These are phyloP conservation scores for Kazachstania sp. DNA, from an alignment of 1,139 yeast species.

Conservation along the genomic window DNA sequence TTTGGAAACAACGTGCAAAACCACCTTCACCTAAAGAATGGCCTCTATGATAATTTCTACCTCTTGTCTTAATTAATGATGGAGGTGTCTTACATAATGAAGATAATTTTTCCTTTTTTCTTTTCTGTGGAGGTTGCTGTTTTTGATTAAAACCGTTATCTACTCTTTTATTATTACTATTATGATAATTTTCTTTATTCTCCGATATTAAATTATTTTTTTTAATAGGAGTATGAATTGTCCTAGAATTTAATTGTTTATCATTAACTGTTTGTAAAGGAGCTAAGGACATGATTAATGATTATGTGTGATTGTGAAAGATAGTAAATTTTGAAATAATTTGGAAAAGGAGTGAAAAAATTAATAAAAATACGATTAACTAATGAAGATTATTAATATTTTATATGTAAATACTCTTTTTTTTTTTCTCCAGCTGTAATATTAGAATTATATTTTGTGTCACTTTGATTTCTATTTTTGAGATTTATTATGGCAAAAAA, in stretches of 20 bases:
- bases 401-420: too few relatives aligned
- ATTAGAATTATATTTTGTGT: too few relatives aligned
- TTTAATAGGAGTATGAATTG: constrained; percentile 27
- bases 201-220: constrained; percentile 9
- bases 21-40: constrained; percentile 96
- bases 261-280: constrained; percentile 31
- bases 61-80: constrained; percentile 80
- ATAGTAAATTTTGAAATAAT: neutral
- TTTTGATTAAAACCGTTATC: constrained; percentile 13
- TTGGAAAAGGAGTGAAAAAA: neutral
- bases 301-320: too few relatives aligned
- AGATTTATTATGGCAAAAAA: too few relatives aligned
- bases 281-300: constrained; percentile 19
- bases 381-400: too few relatives aligned
- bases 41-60: constrained; percentile 87
- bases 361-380: neutral
- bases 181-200: constrained; percentile 16
- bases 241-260: constrained; percentile 28
- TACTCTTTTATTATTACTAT: constrained; percentile 9
- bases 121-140: constrained; percentile 35
- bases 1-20: constrained; percentile 96
- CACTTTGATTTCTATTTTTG: too few relatives aligned
- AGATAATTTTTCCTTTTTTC: constrained; percentile 80
- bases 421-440: too few relatives aligned
- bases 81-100: constrained; percentile 93